Percentiles rank a stretch among this genome's conserved stretches.
phyloP scores from a whole-genome alignment of 108 stramenopile species.

The Mediolabrus comicus region DNA sequence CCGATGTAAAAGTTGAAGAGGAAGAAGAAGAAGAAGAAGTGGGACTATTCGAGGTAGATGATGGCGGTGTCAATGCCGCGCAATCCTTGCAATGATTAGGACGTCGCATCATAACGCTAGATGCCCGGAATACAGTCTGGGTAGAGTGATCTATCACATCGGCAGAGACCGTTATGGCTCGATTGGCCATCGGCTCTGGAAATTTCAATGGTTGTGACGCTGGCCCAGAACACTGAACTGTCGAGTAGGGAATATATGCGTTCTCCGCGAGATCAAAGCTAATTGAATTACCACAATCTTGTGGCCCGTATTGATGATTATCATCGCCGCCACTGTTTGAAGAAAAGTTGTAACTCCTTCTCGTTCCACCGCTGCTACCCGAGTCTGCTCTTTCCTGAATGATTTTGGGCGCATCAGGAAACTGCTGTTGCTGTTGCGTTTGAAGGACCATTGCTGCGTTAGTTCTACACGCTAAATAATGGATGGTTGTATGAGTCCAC shows the following conservation, averaged over 20 bases:
- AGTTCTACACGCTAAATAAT: no score
- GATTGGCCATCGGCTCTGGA: slow-evolving; percentile 36
- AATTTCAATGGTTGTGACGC: slow-evolving; percentile 43
- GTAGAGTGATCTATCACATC: slow-evolving; percentile 32
- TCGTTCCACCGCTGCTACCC: background rate
- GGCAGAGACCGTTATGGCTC: slow-evolving; percentile 16
- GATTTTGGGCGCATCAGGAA: no score
- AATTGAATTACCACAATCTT: background rate
- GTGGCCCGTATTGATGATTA: no score
- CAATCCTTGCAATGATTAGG: slow-evolving; percentile 26
- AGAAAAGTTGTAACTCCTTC: background rate
- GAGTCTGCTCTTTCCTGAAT: no score
- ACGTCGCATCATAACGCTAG: slow-evolving; percentile 26
- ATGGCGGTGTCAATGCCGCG: background rate
- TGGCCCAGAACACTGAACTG: slow-evolving; percentile 44
- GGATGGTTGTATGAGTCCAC: no score
- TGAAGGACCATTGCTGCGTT: no score
- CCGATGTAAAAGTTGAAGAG: background rate
- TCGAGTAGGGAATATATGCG: slow-evolving; percentile 46
- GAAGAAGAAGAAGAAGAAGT: background rate
- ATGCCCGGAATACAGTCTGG: slow-evolving; percentile 25
- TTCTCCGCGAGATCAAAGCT: slow-evolving; percentile 15
- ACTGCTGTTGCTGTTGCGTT: no score
- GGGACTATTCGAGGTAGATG: background rate
- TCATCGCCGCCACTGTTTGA: background rate